These are phyloP conservation scores for Tremella fuciformis DNA, from an alignment of 768 basidiomycete genomes.

Conservation along the genomic window DNA sequence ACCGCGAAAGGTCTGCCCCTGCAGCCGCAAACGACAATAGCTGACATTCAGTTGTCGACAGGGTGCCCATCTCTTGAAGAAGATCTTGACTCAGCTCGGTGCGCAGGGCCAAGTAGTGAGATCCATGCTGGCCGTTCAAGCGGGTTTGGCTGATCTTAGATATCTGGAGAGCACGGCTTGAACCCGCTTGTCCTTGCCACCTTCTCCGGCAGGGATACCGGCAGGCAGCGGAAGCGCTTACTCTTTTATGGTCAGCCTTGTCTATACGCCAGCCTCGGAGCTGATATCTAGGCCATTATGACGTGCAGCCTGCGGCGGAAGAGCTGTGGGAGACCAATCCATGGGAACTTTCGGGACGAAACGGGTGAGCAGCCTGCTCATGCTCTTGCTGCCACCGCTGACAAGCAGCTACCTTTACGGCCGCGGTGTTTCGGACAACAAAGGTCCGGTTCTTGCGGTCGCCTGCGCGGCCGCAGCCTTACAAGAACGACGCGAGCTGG, in stretches of 20 bases:
- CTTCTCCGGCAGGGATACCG: conserved; percentile 68
- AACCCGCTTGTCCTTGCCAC: conserved; percentile 89
- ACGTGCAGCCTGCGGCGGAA: conserved; percentile 79
- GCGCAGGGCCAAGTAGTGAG: conserved; percentile 73
- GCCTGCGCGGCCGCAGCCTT: conserved; percentile 86
- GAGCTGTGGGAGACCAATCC: conserved; percentile 80
- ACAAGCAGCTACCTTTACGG: conserved; percentile 48
- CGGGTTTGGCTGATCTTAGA: conserved; percentile 54
- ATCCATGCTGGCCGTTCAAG: not conserved
- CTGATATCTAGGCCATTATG: conserved; percentile 68
- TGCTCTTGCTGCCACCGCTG: not conserved
- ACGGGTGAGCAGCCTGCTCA: conserved; percentile 63
- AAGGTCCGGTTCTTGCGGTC: conserved; percentile 87
- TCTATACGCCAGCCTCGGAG: not conserved
- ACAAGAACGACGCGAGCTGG: conserved; percentile 68
- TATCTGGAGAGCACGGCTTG: conserved; percentile 69
- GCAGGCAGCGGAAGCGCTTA: conserved; percentile 64
- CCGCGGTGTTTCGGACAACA: conserved; percentile 80
- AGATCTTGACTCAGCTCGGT: conserved; percentile 81
- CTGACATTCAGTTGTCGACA: conserved; percentile 64
- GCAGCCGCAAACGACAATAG: not conserved
- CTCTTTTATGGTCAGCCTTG: conserved; percentile 78
- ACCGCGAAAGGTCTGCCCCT: conserved; percentile 59
- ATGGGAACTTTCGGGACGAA: conserved; percentile 73
- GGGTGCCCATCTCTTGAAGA: conserved; percentile 87